Base-by-base conservation (phyloP, 2,329 filamentous ascomycete genomes). In the Aspergillus arachidicola region DNA sequence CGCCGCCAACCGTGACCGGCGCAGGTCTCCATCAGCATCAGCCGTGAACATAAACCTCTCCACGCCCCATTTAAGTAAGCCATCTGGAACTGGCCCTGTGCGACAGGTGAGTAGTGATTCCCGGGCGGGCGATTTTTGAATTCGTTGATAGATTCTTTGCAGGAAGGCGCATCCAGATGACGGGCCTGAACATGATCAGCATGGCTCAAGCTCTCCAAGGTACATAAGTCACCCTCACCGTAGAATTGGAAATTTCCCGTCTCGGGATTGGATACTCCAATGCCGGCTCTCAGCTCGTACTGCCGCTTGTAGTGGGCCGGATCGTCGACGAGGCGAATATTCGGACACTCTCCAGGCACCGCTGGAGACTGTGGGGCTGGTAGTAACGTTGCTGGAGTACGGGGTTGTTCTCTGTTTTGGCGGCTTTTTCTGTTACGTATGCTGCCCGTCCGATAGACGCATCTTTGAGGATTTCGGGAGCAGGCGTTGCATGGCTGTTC, bases 161-260 rank as follows among this genome's bases (percentile, higher is more conserved):
- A 68, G 59, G 36, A 68, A 68, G 26, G 58, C 61, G 36, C 64
- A 68, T 7, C 62, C 57, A 4, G 66, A 68, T 1, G 66, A 68
- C 5, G 66, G 66, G 2, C 66, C 66, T 67, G 14, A 10, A 43
- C 48, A 32, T 51, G 28, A 11, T n/a, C n/a, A 55, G 59, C 36
- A 65, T 46, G 23, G 34, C 19, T 41, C 4, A 26, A 6, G 23
- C 16, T 26, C 11, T 32, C 14, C 9, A 21, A n/a, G n/a, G 21
- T 23, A 23, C n/a, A 16, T 12, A 10, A 19, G 32, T 2, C 6
- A 21, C 11, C 7, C 41, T 23, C 48, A 67, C 65, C 66, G 16
- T 64, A 66, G 60, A 67, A 67, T 32, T 67, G 66, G 30, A 67
- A 67, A 11, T 63, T 57, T 2, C 66, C 66, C 2, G 61, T 66